phyloP scores from a whole-genome alignment of 805 yeast species.

The Wickerhamiella slavikovae region DNA sequence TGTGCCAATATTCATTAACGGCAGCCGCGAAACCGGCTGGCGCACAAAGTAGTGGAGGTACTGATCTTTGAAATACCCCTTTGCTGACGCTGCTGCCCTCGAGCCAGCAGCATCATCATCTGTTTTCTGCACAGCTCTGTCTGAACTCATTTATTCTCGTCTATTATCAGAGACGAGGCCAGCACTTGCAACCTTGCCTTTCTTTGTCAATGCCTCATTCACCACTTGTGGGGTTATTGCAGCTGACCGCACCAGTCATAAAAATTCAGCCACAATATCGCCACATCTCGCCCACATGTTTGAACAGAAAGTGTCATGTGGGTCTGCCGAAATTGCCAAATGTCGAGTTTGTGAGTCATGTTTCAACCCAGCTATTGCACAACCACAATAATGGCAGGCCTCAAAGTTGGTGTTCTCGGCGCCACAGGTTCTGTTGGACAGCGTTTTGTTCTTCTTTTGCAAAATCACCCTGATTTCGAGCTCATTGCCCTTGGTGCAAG shows the following conservation, averaged over 20 bases:
- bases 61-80: slow-evolving; percentile 27
- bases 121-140: slow-evolving; percentile 28
- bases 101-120: slow-evolving; percentile 42
- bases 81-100: slow-evolving; percentile 25
- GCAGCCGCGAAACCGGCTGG: slow-evolving; percentile 23
- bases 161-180: too few species aligned
- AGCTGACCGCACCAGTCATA: too few species aligned
- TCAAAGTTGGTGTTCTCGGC: slow-evolving; percentile 62
- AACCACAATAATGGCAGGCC: not conserved
- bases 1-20: slow-evolving; percentile 43
- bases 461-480: slow-evolving; percentile 80
- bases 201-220: too few species aligned
- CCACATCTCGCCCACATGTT: too few species aligned
- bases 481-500: slow-evolving; percentile 80
- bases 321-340: too few species aligned
- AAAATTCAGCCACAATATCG: too few species aligned
- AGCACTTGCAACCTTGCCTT: too few species aligned
- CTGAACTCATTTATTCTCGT: too few species aligned
- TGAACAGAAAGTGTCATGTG: too few species aligned
- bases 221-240: too few species aligned
- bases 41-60: slow-evolving; percentile 11
- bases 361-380: too few species aligned
- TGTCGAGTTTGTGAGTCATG: too few species aligned
- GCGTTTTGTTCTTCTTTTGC: slow-evolving; percentile 67
- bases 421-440: slow-evolving; percentile 98